Percentiles rank a stretch among this genome's conserved stretches.
These are phyloP conservation scores for Aspergillus latus DNA, from an alignment of 2,329 filamentous ascomycete genomes.

Conservation along the genomic window DNA sequence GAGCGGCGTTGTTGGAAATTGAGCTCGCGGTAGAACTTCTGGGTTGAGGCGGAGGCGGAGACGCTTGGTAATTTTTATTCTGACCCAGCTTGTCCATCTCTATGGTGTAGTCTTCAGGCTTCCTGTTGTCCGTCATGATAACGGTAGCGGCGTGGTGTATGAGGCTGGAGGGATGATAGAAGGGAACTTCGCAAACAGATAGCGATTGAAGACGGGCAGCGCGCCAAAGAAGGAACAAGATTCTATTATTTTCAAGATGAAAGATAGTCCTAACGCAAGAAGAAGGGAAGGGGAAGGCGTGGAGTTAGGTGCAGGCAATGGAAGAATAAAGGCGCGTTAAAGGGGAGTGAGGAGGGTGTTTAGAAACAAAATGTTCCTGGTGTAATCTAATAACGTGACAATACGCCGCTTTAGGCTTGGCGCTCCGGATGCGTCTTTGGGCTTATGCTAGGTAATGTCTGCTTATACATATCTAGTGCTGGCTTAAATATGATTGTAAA, in stretches of 20 bases:
- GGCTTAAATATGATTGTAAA: too few species aligned
- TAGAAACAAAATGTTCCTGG: constrained; percentile 10
- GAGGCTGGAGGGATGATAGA: background rate
- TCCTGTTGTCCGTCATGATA: constrained; percentile 85
- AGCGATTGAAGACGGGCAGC: background rate
- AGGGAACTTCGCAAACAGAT: background rate
- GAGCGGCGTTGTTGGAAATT: constrained; percentile 71
- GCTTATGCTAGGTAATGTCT: background rate
- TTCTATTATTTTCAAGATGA: background rate
- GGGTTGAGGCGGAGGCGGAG: constrained; percentile 39
- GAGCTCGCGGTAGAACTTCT: constrained; percentile 41
- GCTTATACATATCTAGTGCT: background rate
- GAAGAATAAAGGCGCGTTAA: constrained; percentile 5
- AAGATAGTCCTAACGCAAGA: background rate
- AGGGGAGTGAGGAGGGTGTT: background rate
- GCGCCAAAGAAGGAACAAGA: background rate
- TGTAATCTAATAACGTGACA: background rate
- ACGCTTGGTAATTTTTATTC: constrained; percentile 49
- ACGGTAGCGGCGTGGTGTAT: constrained; percentile 8
- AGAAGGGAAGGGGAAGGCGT: background rate
- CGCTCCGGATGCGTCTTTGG: constrained; percentile 15
- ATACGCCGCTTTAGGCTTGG: constrained; percentile 1
- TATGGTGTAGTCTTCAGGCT: constrained; percentile 72
- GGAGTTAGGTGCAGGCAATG: background rate
- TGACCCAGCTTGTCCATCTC: constrained; percentile 64